Evolutionary conservation across 2,329 filamentous ascomycete species (phyloP), one percentile per base, ranked within the genome.

Genomic region (Colletotrichum echinochloae): DNA sequence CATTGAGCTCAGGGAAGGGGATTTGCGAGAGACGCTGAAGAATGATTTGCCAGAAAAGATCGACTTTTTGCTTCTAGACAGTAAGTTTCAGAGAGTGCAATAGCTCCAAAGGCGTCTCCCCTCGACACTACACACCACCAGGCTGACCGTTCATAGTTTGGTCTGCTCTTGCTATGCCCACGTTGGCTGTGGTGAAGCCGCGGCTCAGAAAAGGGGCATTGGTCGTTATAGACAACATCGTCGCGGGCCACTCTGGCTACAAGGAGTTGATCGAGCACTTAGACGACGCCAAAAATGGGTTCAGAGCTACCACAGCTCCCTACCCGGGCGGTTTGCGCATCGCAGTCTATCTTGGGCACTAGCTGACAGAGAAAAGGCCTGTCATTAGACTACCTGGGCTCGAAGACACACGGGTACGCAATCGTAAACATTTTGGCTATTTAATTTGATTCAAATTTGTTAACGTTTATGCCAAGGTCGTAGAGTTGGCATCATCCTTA

Each of bases 21-120:
- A 91, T 74, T 71, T 91, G 57, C 79, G 82, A 0, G 84, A 90
- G 76, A 90, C 88, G 0, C 77, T 79, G 3, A 84, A 84, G 71
- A 73, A 75, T 0, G 81, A 82, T 39, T 67, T 90, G 30, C 82
- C 83, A 0, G 79, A 81, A 1, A 74, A 82, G 37, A 80, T 91
- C n/a, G 87, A 91, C 71, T 79, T 91, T 26, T 73, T 91, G 20
- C 78, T 90, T 30, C 80, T 91, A 33, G 89, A 91, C 74, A 90
- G 89, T 91, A 77, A 81, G 88, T 84, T 7, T 18, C 23, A 2
- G 1, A 18, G 11, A 39, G 3, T 30, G 14, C 23, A 9, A 18
- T 2, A 2, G 5, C 5, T 26, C 20, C 41, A 44, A 48, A 26
- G 5, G 1, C 46, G 11, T 14, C 18, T 48, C 14, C 12, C 11